Base-by-base conservation (phyloP, 805 yeast genomes). In the Teunomyces funiuensis region DNA sequence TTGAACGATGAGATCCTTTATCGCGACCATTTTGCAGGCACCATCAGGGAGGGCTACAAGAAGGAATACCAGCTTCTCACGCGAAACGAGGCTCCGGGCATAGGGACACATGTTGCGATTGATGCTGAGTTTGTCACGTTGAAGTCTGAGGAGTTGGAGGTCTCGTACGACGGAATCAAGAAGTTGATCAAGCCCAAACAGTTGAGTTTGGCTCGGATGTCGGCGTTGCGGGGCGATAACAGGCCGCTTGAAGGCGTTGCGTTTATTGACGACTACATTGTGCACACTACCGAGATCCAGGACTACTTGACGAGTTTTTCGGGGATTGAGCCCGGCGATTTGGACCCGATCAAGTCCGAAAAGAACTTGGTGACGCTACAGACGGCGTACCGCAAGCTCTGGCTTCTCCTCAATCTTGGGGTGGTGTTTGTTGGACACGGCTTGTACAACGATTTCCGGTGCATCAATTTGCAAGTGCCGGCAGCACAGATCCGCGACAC, bases 361-460 rank as follows among this genome's bases (percentile, higher is more conserved):
- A 82, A 82, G 52, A 74, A 85, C 3, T 71, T 95, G 33, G 97
- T 90, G 0, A 77, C 86, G 0, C 67, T 86, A 42, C 91, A 86
- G 54, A 82, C 88, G 0, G 88, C 95, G 1, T 93, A 91, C 60
- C 71, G 97, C 44, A 80, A 86, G 53, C 74, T 93, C 29, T 95
- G 99, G 99, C 67, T 93, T 15, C 70, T 93, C 37, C 69, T 93
- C 45, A 93, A 91, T 55, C 56, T 89, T 42, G 97, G 97, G 0
- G 88, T 95, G 57, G 77, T 85, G 0, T 91, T 93, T 68, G 89
- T 93, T 23, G 99, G 99, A 0, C 99, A 93, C 66, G 97, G 97
- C 2, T 71, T 93, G 44, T 74, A 77, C 29, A 89, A 88, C 51
- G 99, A 93, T 66, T 93, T 93, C 71, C 74, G 97, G 53, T 86